Evolutionary conservation across 805 yeast genomes (phyloP), one percentile per base, ranked within the genome.

Genomic region (Yarrowia sp.): DNA sequence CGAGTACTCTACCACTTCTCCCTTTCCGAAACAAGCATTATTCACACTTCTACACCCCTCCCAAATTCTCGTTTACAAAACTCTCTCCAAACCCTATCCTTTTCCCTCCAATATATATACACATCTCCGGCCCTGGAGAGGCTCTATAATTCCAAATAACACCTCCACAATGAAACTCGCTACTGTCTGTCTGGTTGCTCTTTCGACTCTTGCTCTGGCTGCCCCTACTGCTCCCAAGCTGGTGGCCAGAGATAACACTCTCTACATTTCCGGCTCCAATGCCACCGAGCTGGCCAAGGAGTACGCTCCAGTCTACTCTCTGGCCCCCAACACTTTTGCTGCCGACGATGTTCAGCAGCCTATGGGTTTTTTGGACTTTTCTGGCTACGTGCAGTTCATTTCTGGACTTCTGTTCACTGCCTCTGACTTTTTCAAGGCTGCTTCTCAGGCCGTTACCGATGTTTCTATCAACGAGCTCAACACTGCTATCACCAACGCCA

Each of bases 351-450:
- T 17, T 8, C 61, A 54, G 35, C 61, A 54, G 46, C 61, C 61
- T 17, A 54, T 54, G 61, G 61, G 61, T 14, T 54, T 54, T 17
- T 33, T 54, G 26, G 61, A 54, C 61, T 54, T 54, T 22, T 54
- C 61, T 2, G 61, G 61, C 11, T 54, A 54, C 61, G 61, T 54
- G 7, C 22, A 24, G 24, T 54, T 54, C 46, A 36, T 54, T 11
- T 22, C 61, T 11, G 46, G 46, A 8, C 46, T 54, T 24, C 35
- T 54, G 9, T 54, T 36, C 26, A 54, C 61, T 8, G 61, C 41
- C 12, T n/a, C 33, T 2, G 33, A 36, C 35, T 54, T 54, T 26
- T 12, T 54, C 46, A 36, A 38, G 35, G 26, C 12, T 5, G 61
- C 61, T 8, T 2, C 24, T 8, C 24, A 54, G 61, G 61, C 61